Evolutionary conservation across 2,329 filamentous ascomycete genomes (phyloP), one percentile per base, ranked within the genome.

Genomic region (Myrmaecium sp.): DNA sequence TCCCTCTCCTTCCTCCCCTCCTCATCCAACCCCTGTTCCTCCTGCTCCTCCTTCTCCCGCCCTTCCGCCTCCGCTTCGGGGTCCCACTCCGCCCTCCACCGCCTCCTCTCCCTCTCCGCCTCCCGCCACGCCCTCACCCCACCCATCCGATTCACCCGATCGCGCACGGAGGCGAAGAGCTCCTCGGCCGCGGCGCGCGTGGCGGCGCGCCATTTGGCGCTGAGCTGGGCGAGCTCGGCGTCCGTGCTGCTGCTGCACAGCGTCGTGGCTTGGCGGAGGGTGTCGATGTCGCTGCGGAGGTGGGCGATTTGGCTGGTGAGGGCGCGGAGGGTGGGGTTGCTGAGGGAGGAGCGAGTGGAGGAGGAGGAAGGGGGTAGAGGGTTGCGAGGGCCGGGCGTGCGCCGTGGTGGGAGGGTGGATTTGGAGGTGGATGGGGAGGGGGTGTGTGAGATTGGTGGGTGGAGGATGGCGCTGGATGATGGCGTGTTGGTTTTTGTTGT

Each of bases 131-230:
- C 68, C 18, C 53, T 49, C 21, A 74, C 57, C 2, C 71, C 72
- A 12, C 73, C 72, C 64, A 74, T 73, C 36, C 63, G 53, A 38
- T 67, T 57, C 18, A 77, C 59, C 28, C 68, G 52, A 43, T 73
- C 69, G 34, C 62, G 61, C 13, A 74, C 68, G 12, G 57, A 51
- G 14, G 52, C 58, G 44, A 75, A 80, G 7, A 79, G 51, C 39
- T 77, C 71, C 36, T 81, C 75, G 1, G 75, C 75, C 5, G 71
- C 74, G 26, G 60, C 52, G 34, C 72, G 60, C 32, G 65, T 67
- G 11, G 69, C 66, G 1, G 42, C 47, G 24, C 58, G 65, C 76
- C 76, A 82, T 43, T 65, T 74, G 3, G 43, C 44, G 21, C 68
- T 62, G 36, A 79, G 40, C 0, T 43, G 49, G 21, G 62, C 50